Evolutionary conservation across 164 flowering plant genomes (phyloP), one percentile per base, ranked within the genome.

Genomic region (Paratinospora sagittata): DNA sequence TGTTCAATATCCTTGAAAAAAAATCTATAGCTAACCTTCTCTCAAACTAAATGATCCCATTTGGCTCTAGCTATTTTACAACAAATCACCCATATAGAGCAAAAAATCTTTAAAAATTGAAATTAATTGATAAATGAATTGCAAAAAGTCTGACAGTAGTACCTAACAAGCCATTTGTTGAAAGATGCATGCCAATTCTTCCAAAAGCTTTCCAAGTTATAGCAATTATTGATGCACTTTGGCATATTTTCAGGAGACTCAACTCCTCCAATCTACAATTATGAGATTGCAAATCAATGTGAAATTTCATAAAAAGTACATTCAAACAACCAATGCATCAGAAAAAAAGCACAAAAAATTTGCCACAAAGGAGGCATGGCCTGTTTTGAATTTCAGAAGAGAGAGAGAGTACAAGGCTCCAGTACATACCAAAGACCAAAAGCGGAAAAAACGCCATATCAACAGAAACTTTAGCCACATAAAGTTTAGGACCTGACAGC

Each of bases 91-190:
- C n/a, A 52, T 16, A 52, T 52, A 19, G 60, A 16, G 5, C 62
- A 14, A 2, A 24, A n/a, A 17, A 60, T 24, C 37, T 14, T 21
- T 55, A 17, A 34, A 70, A 70, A 75, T 49, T 0, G 26, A n/a
- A 55, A 60, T n/a, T 43, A 39, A 49, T 0, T 23, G 55, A 72
- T 52, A 55, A 39, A 43, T 13, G 3, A 43, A 33, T 37, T 12
- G 57, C 55, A 65, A 33, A 55, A 47, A 58, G 12, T 14, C 65
- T 65, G 27, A 65, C 65, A 39, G 39, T 21, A 45, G 63, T 45
- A 92, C 99, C 98, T 88, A 68, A 95, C 98, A 76, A 95, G 93
- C 99, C 99, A 95, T 81, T 86, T 95, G 82, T 95, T 95, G 76
- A 78, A 95, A 45, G 99, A 95, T 71, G 99, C 97, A 78, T 95